Percentiles rank a stretch among this genome's conserved stretches.
phyloP scores from a whole-genome alignment of 257 asterid species.

The Gentiana dahurica region DNA sequence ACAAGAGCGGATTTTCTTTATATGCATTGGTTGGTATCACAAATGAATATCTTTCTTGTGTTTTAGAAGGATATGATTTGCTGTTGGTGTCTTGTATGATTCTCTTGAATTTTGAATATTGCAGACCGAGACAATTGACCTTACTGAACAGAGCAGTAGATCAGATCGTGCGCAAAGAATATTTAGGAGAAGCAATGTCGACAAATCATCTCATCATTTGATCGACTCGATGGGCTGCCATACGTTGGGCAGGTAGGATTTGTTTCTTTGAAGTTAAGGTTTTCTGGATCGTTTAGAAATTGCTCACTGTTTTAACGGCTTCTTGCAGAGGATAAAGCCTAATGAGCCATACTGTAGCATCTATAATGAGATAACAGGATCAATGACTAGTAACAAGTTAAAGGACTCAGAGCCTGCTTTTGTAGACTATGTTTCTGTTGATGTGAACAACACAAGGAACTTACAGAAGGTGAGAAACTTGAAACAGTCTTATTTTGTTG shows the following conservation, averaged over 20 bases:
- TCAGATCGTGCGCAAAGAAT: constrained; percentile 38
- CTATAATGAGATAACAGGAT: constrained; percentile 43
- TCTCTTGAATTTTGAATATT: constrained; percentile 3
- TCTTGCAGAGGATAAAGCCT: constrained; percentile 62
- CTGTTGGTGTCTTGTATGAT: too few species aligned
- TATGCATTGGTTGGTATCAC: too few species aligned
- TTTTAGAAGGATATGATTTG: too few species aligned
- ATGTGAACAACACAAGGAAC: constrained; percentile 49
- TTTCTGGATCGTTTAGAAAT: background rate
- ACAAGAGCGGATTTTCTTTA: too few species aligned
- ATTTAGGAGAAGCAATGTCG: constrained; percentile 67
- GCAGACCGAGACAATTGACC: constrained; percentile 91
- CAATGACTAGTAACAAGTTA: constrained; percentile 27
- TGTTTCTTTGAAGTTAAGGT: background rate
- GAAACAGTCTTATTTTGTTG: too few species aligned
- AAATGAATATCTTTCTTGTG: too few species aligned
- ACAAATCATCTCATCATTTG: constrained; percentile 41
- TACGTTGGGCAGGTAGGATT: constrained; percentile 77
- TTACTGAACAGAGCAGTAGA: constrained; percentile 43
- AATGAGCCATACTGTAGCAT: constrained; percentile 60
- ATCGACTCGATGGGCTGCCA: constrained; percentile 97
- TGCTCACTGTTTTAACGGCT: constrained; percentile 2
- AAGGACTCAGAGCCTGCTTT: constrained; percentile 72
- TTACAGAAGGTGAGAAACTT: constrained; percentile 58
- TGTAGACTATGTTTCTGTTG: constrained; percentile 84